Base-by-base conservation (phyloP, 305 asterid species). In the Caryopteris hybrid region DNA sequence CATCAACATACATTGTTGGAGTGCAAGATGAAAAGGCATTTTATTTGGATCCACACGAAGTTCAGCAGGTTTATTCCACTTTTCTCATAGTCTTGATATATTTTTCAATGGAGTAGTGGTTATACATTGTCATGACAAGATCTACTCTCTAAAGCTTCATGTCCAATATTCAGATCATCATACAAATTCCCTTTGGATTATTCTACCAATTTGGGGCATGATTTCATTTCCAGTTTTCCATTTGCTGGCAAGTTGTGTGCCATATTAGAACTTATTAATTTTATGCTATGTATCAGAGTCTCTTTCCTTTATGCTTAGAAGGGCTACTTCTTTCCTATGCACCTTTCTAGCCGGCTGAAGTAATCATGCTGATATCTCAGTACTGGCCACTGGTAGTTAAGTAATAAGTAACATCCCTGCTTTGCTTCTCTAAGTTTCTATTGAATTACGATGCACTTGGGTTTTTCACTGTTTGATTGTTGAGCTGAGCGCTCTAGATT, bases 11-110 rank as follows among this genome's bases (percentile, higher is more conserved):
- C 77, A 79, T 94, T 66, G 74, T 91, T 68, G 99, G 99, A 16
- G 83, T 94, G 86, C 99, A 94, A 80, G 97, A 91, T 78, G 96
- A 89, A 8, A 89, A 85, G 20, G 98, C 98, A 61, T 86, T 84
- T 76, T 94, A 91, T 84, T 89, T 94, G 61, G 99, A 94, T 70
- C 99, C 99, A 5, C 99, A 94, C 73, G 99, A 91, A 68, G 96
- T 86, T 81, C 99, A 94, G 76, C 99, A 74, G 87, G 99, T 94
- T 74, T 52, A 9, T 68, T 51, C 62, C 57, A 62, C 71, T 78
- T 46, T 43, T 38, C 10, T 64, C 53, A n/a, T 64, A 55, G n/a
- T 46, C 47, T 68, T 21, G 29, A 17, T 66, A 45, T 59, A 60
- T 20, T 71, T 52, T 60, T 68, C 6, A 39, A 50, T 65, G 73